Percentiles rank a stretch among this genome's conserved stretches.
Evolutionary conservation across 163 green algal species (phyloP).

Genomic region (Scenedesmus sp.): DNA sequence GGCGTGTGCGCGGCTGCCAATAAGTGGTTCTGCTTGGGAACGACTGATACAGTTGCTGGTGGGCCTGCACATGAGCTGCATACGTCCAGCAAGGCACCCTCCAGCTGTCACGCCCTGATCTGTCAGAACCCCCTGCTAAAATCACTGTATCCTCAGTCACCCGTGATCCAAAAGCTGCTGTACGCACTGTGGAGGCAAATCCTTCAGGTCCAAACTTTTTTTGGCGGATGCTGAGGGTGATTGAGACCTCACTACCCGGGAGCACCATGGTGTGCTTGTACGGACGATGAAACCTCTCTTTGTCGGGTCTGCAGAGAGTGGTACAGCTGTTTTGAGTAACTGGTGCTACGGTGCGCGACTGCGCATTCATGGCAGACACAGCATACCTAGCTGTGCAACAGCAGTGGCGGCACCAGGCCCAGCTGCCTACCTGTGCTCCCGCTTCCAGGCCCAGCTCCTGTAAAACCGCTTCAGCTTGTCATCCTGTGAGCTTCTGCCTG

Average conservation of each 20-base stretch:
- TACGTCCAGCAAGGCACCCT: too few relatives aligned
- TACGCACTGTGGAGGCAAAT: constrained; percentile 60
- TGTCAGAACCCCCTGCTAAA: too few relatives aligned
- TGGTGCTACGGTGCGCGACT: too few relatives aligned
- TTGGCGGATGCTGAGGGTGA: constrained; percentile 59
- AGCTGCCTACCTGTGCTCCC: constrained; percentile 58
- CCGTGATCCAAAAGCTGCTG: neutral
- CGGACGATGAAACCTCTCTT: constrained; percentile 57
- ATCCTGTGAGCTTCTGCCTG: neutral
- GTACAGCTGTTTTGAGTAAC: neutral
- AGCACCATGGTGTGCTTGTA: constrained; percentile 57
- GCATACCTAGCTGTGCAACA: constrained; percentile 13
- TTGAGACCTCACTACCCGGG: neutral
- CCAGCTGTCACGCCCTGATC: too few relatives aligned
- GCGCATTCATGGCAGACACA: too few relatives aligned
- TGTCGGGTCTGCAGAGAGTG: constrained; percentile 47
- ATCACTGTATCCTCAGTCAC: neutral
- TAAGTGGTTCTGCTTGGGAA: too few relatives aligned
- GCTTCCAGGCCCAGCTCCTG: constrained; percentile 67
- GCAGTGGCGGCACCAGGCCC: neutral
- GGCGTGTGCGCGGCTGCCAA: too few relatives aligned
- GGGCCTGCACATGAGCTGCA: too few relatives aligned
- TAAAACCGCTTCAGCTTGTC: constrained; percentile 33
- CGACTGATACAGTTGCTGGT: too few relatives aligned
- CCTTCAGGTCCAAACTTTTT: constrained; percentile 57